phyloP scores from a whole-genome alignment of 1,139 yeast genomes.

The Magnusiomyces paraingens region DNA sequence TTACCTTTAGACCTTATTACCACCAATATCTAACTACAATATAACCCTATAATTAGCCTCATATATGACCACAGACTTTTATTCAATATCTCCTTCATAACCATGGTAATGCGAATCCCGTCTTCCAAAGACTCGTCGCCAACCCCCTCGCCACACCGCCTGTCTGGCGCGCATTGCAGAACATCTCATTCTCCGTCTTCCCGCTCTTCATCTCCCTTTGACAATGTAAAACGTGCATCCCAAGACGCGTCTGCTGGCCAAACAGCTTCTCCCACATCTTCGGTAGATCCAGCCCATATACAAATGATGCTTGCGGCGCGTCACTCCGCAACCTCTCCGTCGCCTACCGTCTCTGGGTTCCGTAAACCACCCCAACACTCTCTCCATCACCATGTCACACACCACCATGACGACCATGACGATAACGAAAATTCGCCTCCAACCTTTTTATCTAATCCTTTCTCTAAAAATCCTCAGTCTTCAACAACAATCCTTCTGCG shows the following conservation, averaged over 20 bases:
- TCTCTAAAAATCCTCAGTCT: neutral
- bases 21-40: too few relatives aligned
- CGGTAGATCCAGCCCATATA: neutral
- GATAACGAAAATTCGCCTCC: conserved; percentile 4
- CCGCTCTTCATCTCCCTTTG: neutral
- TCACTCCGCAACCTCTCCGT: neutral
- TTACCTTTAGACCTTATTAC: too few relatives aligned
- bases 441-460: neutral
- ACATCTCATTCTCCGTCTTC: neutral
- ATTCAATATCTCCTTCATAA: neutral
- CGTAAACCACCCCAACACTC: conserved; percentile 6
- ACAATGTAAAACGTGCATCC: too few relatives aligned
- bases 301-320: neutral
- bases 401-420: conserved; percentile 9
- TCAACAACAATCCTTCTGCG: conserved; percentile 2
- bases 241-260: neutral
- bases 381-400: conserved; percentile 13
- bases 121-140: neutral
- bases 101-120: neutral
- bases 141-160: neutral
- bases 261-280: neutral
- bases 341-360: neutral
- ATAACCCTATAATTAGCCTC: too few relatives aligned
- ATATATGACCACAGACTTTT: too few relatives aligned
- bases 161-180: neutral